phyloP scores from a whole-genome alignment of 176 grass and related monocot species.

The Oryza glumipatula region DNA sequence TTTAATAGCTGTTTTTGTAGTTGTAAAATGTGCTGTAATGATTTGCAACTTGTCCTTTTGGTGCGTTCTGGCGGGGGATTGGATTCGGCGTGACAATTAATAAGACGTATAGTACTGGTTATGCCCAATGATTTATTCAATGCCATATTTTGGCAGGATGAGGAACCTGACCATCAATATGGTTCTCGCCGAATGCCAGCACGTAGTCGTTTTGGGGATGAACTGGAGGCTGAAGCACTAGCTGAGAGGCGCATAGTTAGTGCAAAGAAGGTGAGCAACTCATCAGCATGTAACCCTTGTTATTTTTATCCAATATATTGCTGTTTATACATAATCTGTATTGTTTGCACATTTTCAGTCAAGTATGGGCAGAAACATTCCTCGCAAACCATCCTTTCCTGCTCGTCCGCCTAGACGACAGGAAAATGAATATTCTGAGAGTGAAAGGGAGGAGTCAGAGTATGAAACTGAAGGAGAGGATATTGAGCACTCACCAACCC shows the following conservation, averaged over 20 bases:
- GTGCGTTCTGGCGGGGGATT: background rate
- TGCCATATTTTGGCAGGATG: constrained; percentile 58
- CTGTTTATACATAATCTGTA: constrained; percentile 22
- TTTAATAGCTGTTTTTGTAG: constrained; percentile 4
- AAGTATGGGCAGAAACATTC: constrained; percentile 61
- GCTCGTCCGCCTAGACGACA: constrained; percentile 53
- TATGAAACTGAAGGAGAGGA: constrained; percentile 97
- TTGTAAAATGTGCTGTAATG: constrained; percentile 6
- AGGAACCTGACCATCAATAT: constrained; percentile 81
- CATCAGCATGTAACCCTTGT: background rate
- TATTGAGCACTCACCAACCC: constrained; percentile 63
- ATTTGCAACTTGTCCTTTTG: constrained; percentile 11
- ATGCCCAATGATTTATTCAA: constrained; percentile 12
- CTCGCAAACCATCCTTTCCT: constrained; percentile 58
- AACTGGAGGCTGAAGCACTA: constrained; percentile 77
- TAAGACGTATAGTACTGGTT: background rate
- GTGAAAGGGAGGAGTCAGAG: constrained; percentile 83
- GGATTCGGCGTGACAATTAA: background rate
- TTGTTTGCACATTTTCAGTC: constrained; percentile 51
- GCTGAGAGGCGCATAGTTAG: constrained; percentile 69
- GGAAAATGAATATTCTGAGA: constrained; percentile 72
- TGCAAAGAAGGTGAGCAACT: constrained; percentile 66
- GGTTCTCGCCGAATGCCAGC: constrained; percentile 57
- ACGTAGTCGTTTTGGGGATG: constrained; percentile 71
- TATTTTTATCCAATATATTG: constrained; percentile 15